Conservation (phyloP, 768 basidiomycete species). For the Boletus rubescentipes region DNA sequence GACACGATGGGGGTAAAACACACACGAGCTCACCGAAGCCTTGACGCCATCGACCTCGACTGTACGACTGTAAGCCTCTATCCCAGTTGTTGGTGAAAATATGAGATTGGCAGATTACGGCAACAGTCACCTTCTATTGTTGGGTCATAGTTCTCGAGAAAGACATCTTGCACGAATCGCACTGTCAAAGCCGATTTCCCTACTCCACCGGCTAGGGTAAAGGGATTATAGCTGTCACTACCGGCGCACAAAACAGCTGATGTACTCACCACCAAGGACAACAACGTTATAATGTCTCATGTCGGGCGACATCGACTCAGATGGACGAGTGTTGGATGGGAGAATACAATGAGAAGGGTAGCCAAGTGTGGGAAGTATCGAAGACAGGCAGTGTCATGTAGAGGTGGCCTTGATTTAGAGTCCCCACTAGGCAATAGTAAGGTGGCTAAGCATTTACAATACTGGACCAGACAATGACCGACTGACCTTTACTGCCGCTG, state of each 20-base stretch:
- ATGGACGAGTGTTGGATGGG: constrained; percentile 4
- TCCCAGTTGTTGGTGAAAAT: constrained; percentile 8
- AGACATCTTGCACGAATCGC: constrained; percentile 70
- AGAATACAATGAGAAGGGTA: constrained; percentile 5
- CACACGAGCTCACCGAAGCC: constrained; percentile 49
- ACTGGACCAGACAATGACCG: background rate
- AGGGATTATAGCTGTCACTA: constrained; percentile 1
- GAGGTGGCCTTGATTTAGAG: constrained; percentile 3
- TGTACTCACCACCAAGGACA: constrained; percentile 69
- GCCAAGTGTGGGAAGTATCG: constrained; percentile 24
- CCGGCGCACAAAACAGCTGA: background rate
- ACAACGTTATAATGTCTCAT: constrained; percentile 79
- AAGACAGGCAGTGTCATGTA: constrained; percentile 16
- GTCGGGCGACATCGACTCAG: constrained; percentile 8
- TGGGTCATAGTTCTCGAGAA: constrained; percentile 77
- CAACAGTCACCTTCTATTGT: constrained; percentile 70
- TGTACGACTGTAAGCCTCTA: constrained; percentile 71
- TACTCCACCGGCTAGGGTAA: constrained; percentile 71
- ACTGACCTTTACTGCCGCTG: too few relatives aligned
- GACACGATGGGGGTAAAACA: constrained; percentile 11
- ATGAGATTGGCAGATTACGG: background rate
- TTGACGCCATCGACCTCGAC: constrained; percentile 65
- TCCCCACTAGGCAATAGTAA: constrained; percentile 1
- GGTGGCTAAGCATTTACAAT: constrained; percentile 5
- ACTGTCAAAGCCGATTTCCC: constrained; percentile 87